Base-by-base conservation (phyloP, 2,329 filamentous ascomycete genomes). In the Ophidiomyces ophidiicola region DNA sequence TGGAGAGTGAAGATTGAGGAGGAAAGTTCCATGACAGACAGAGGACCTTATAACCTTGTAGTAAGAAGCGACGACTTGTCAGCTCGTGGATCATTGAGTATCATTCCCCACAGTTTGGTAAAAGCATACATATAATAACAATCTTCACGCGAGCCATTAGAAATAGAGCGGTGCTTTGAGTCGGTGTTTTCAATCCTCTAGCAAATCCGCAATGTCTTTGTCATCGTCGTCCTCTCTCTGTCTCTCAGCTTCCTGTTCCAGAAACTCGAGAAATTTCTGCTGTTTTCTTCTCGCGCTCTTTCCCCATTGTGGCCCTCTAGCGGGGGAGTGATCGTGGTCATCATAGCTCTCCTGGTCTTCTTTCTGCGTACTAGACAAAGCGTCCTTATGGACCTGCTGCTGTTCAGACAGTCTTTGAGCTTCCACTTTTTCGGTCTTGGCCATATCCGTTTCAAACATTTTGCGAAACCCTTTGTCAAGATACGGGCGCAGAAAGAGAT, bases 401-500 rank as follows among this genome's bases (percentile, higher is more conserved):
- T 55, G 61, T 6, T 68, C 66, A 19, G 61, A 58, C 17, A 43
- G 49, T 26, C 64, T 59, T 50, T 78, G 76, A 53, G 81, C 67
- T 54, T 78, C 68, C 52, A 70, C 70, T 56, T 77, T 72, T 53
- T 82, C 50, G 38, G 53, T 39, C 48, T 56, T 56, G 23, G 43
- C 46, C 38, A 50, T 52, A 10, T 58, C 53, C 3, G 49, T 52
- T 3, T 60, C 58, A 21, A 56, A 76, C 46, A 70, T 61, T 51
- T 72, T 74, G 44, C 70, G 74, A 50, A 76, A 76, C 25, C 76
- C 60, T 53, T 79, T 80, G 52, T 87, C 69, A 36, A 87, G 59
- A 56, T 84, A 85, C 0, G 82, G 82, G 1, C 84, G 76, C 17
- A 85, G 52, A 37, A 90, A 70, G 47, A 78, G 55, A 64, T 88